Evolutionary conservation across 1,284 basidiomycete genomes (phyloP), one percentile per base, ranked within the genome.

Genomic region (Rhodotorula sp.): DNA sequence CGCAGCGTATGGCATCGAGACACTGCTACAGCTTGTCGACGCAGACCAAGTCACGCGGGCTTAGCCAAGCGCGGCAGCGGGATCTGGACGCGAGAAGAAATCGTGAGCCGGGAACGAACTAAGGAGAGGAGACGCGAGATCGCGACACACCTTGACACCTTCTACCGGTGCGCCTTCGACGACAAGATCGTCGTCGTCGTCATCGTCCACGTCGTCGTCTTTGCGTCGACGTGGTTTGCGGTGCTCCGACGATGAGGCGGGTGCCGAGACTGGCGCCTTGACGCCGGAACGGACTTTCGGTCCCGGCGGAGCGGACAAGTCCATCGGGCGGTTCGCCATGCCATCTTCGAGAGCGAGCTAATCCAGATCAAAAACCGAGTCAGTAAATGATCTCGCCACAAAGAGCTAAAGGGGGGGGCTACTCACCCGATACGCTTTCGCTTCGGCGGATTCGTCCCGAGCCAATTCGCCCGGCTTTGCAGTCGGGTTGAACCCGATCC

Each of bases 401-500:
- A 34, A 34, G n/a, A 28, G 52, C 52, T 15, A 23, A 52, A 12
- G 23, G n/a, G 28, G 23, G 49, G 18, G 4, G 18, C 12, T 12
- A 65, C 66, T 45, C 56, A 71, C 69, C 14, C 72, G 47, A 18
- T 64, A 52, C 28, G 38, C 34, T 19, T 59, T 60, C 48, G 58
- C 65, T 50, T 72, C 71, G 5, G 54, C 61, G 7, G 62, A 50
- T 52, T 66, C 19, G 47, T 70, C 71, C 18, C 49, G 31, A 63
- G 28, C 48, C 28, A 58, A 26, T 12, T 71, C 68, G 6, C 68
- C 67, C 4, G 54, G 28, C 28, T 34, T 60, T 12, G 47, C 52
- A 5, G 73, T 68, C 47, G 73, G 73, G 31, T 75, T 69, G 61
- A 64, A 75, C 4, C 73, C 73, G 28, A 75, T 72, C 49, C 56